These are phyloP conservation scores for Verticillium dahliae DNA, from an alignment of 2,329 filamentous ascomycete genomes.

Conservation along the genomic window DNA sequence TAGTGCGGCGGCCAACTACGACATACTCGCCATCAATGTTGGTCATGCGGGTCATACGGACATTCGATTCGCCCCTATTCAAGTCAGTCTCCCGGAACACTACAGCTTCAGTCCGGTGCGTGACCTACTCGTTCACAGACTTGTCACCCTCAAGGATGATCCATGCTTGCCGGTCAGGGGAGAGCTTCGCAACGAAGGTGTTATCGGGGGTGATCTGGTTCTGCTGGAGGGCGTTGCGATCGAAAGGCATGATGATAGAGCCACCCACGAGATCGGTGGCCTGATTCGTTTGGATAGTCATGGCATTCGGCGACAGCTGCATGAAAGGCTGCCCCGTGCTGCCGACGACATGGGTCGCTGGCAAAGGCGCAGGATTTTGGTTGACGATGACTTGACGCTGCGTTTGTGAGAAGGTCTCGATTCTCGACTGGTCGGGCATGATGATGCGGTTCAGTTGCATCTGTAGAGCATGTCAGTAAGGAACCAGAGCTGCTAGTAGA, in stretches of 20 bases:
- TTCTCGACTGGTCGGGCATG: conserved; percentile 14
- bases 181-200: conserved; percentile 14
- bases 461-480: conserved; percentile 1
- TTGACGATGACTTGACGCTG: conserved; percentile 15
- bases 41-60: conserved; percentile 15
- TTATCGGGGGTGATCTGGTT: conserved; percentile 13
- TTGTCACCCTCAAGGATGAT: conserved; percentile 13
- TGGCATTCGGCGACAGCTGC: conserved; percentile 13
- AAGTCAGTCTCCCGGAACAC: background rate
- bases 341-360: conserved; percentile 14
- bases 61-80: conserved; percentile 12
- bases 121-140: conserved; percentile 12
- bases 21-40: conserved; percentile 15
- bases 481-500: background rate
- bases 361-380: conserved; percentile 14
- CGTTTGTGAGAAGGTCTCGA: conserved; percentile 15
- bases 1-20: conserved; percentile 13
- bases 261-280: conserved; percentile 14
- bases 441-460: conserved; percentile 13
- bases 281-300: conserved; percentile 14
- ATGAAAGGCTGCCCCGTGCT: conserved; percentile 15
- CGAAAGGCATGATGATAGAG: conserved; percentile 14
- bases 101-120: no score
- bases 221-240: conserved; percentile 10
- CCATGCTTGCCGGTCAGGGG: conserved; percentile 13